These are phyloP conservation scores for Ampelocalamus luodianensis DNA, from an alignment of 176 grass and related monocot genomes.

Conservation along the genomic window DNA sequence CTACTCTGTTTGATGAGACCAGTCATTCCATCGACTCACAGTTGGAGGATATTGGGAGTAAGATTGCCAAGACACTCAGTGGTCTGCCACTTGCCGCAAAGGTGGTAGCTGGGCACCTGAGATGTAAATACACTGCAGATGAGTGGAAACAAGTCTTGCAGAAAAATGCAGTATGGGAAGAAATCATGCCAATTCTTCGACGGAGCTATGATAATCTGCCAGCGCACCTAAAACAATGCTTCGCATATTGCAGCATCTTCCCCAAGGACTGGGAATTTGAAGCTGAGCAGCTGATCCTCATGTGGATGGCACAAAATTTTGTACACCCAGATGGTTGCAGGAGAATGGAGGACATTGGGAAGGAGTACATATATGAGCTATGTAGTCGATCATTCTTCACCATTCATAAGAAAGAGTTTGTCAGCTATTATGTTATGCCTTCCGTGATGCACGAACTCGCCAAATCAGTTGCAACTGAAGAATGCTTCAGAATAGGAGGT, in stretches of 20 bases:
- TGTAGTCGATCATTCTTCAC: conserved; percentile 39
- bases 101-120: conserved; percentile 26
- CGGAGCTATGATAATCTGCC: conserved; percentile 52
- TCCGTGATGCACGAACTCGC: conserved; percentile 53
- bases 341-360: conserved; percentile 50
- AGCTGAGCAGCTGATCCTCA: conserved; percentile 38
- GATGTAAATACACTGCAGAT: not conserved
- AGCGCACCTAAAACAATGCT: conserved; percentile 41
- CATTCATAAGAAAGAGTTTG: conserved; percentile 18
- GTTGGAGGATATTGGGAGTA: conserved; percentile 33
- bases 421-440: conserved; percentile 48
- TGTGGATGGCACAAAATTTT: conserved; percentile 60
- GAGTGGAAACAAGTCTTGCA: conserved; percentile 14
- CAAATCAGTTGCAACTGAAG: conserved; percentile 44
- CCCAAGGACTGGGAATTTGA: conserved; percentile 45
- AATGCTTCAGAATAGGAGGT: conserved; percentile 48
- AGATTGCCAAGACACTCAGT: conserved; percentile 37
- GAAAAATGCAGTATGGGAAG: conserved; percentile 38
- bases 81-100: conserved; percentile 48
- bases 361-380: conserved; percentile 41
- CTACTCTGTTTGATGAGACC: conserved; percentile 6
- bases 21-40: not conserved
- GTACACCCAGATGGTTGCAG: conserved; percentile 30
- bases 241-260: conserved; percentile 56
- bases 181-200: conserved; percentile 47